Base-by-base conservation (phyloP, 352 stramenopile genomes). In the Pythium brachiatum region DNA sequence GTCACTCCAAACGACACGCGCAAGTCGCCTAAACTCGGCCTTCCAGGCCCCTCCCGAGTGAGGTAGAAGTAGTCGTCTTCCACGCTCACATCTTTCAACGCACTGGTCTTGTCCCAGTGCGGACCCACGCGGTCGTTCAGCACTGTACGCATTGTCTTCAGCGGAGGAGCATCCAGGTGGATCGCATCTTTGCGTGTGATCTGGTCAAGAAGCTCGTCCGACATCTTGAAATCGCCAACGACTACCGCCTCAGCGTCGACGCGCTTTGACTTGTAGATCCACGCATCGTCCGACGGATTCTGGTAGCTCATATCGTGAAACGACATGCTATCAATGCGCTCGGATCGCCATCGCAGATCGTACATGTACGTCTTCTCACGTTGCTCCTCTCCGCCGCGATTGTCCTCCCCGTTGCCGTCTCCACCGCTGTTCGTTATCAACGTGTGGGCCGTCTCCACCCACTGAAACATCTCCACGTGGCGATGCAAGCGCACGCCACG, bases 401-500 rank as follows among this genome's bases (percentile, higher is more conserved):
- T 76, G 26, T 31, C 31, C 9, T 88, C 76, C 39, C 82, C 75
- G 29, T 80, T 71, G 1, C 65, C 53, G 31, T 53, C 69, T 4
- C 63, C 70, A 34, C 65, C 76, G 26, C 23, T 15, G 9, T 44
- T 47, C 3, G 64, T 38, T 26, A 57, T 84, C 34, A 72, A 81
- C 12, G 71, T 80, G 69, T 92, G 81, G 13, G 72, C 80, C 21
- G 79, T 90, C 52, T 93, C 84, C 29, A 92, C 80, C 84, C 84
- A 93, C 62, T 93, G 84, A 48, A 91, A 60, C 84, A 92, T 93
- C 64, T 93, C 82, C 50, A 93, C 84, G 7, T 68, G 68, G 0
- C 84, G 79, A 43, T 84, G 66, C 29, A 93, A 69, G 16, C 72
- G 72, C 57, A 92, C 81, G 12, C 84, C 84, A n/a, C 84, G 81